These are phyloP conservation scores for Purpureocillium lavendulum DNA, from an alignment of 2,329 filamentous ascomycete species.

Conservation along the genomic window DNA sequence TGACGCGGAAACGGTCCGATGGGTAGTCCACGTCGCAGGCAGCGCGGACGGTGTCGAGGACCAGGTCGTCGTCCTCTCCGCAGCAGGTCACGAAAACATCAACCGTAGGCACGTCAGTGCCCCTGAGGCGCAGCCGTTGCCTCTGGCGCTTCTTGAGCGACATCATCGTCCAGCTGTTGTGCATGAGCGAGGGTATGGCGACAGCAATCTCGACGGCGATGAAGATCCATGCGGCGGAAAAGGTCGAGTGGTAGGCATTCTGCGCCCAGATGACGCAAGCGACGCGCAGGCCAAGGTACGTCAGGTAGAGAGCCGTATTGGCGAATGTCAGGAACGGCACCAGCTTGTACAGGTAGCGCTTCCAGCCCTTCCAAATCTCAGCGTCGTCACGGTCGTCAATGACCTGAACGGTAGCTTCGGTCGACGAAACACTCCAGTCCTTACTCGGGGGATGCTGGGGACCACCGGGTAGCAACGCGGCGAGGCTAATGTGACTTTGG, in stretches of 20 bases:
- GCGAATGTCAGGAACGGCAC: conserved; percentile 29
- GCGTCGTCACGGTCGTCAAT: conserved; percentile 33
- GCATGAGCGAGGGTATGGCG: conserved; percentile 45
- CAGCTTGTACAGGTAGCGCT: conserved; percentile 27
- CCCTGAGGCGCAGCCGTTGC: conserved; percentile 43
- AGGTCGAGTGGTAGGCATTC: conserved; percentile 26
- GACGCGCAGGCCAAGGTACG: conserved; percentile 43
- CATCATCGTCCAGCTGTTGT: conserved; percentile 50
- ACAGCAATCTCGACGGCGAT: conserved; percentile 45
- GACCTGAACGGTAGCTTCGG: conserved; percentile 23
- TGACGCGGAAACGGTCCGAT: conserved; percentile 39
- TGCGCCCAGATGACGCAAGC: conserved; percentile 45
- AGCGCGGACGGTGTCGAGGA: conserved; percentile 48
- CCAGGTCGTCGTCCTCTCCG: conserved; percentile 45
- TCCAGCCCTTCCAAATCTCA: conserved; percentile 38
- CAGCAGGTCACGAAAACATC: conserved; percentile 52
- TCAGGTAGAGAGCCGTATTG: conserved; percentile 32
- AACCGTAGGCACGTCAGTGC: conserved; percentile 41
- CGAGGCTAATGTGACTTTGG: conserved; percentile 32
- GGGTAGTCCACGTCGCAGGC: conserved; percentile 49
- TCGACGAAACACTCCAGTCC: conserved; percentile 18
- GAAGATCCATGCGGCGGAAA: conserved; percentile 47
- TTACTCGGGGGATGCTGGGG: conserved; percentile 21
- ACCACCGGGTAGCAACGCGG: conserved; percentile 26
- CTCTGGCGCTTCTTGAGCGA: conserved; percentile 44